Conservation (phyloP, 176 grass and related monocot species). For the Poa pratensis region DNA sequence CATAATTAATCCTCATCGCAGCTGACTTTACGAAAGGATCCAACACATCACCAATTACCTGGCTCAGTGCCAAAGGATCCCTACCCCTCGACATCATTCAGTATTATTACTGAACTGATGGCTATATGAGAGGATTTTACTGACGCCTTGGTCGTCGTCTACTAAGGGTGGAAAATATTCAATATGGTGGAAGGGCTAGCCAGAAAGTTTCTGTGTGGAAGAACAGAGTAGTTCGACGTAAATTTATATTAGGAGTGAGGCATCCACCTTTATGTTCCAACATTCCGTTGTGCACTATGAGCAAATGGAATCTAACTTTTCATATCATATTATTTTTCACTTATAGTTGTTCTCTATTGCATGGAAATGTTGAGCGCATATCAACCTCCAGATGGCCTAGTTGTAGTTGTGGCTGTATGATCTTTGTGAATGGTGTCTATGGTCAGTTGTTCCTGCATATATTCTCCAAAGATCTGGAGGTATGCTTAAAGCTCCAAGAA, state of each 20-base stretch:
- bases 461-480: slow-evolving; percentile 64
- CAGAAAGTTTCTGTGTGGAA: slow-evolving; percentile 43
- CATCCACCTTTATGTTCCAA: slow-evolving; percentile 83
- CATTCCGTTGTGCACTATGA: slow-evolving; percentile 77
- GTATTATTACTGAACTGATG: slow-evolving; percentile 22
- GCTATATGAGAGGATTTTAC: slow-evolving; percentile 38
- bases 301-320: slow-evolving; percentile 77
- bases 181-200: slow-evolving; percentile 42
- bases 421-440: slow-evolving; percentile 47
- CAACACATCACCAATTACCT: slow-evolving; percentile 92
- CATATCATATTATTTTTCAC: slow-evolving; percentile 53
- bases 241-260: slow-evolving; percentile 83
- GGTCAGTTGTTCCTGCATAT: slow-evolving; percentile 59
- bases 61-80: slow-evolving; percentile 88
- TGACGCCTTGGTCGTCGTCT: slow-evolving; percentile 26
- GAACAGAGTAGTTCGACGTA: slow-evolving; percentile 46
- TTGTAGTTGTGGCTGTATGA: slow-evolving; percentile 33
- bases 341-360: slow-evolving; percentile 55
- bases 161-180: slow-evolving; percentile 37
- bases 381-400: slow-evolving; percentile 49
- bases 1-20: slow-evolving; percentile 71
- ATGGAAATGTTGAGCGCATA: slow-evolving; percentile 46
- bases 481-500: slow-evolving; percentile 56
- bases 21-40: slow-evolving; percentile 84
- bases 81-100: slow-evolving; percentile 65